Conservation (phyloP, 176 grass and related monocot species). For the Eleusine indica region DNA sequence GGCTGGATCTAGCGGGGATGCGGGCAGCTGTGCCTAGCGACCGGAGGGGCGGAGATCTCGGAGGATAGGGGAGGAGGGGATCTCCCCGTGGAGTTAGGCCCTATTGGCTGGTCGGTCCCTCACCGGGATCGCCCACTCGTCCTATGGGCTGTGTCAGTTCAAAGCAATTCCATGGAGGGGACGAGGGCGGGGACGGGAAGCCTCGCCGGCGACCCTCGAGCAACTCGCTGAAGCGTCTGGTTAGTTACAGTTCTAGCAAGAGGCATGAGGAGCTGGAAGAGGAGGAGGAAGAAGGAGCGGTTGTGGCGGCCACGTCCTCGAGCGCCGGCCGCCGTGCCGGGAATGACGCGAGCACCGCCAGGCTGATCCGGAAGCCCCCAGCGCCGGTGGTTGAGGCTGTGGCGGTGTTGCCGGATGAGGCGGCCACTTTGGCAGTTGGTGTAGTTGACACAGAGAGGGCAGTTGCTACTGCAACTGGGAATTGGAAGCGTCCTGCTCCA, state of each 20-base stretch:
- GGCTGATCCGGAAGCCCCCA: conserved; percentile 75
- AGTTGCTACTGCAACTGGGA: conserved; percentile 26
- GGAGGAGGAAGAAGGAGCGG: conserved; percentile 67
- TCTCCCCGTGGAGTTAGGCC: too few species aligned
- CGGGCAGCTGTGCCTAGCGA: too few species aligned
- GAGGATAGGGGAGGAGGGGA: too few species aligned
- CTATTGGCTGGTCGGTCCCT: too few species aligned
- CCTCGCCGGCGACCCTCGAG: conserved; percentile 57
- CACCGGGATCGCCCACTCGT: conserved; percentile 21
- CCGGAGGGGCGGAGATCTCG: too few species aligned
- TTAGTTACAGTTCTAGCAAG: conserved; percentile 77
- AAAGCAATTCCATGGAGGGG: conserved; percentile 70
- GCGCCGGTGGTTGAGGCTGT: conserved; percentile 42
- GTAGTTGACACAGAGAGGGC: conserved; percentile 49
- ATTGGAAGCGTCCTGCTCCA: conserved; percentile 20
- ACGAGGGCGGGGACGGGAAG: conserved; percentile 50
- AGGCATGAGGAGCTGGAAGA: conserved; percentile 67
- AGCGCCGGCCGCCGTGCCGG: conserved; percentile 14
- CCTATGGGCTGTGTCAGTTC: conserved; percentile 92
- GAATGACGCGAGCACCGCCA: conserved; percentile 52
- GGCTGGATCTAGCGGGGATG: too few species aligned
- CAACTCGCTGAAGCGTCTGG: conserved; percentile 80
- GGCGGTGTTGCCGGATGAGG: conserved; percentile 38
- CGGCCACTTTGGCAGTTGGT: conserved; percentile 14
- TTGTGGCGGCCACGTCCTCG: conserved; percentile 45